Evolutionary conservation across 2,329 filamentous ascomycete genomes (phyloP).

Genomic region (Botryotinia narcissicola): DNA sequence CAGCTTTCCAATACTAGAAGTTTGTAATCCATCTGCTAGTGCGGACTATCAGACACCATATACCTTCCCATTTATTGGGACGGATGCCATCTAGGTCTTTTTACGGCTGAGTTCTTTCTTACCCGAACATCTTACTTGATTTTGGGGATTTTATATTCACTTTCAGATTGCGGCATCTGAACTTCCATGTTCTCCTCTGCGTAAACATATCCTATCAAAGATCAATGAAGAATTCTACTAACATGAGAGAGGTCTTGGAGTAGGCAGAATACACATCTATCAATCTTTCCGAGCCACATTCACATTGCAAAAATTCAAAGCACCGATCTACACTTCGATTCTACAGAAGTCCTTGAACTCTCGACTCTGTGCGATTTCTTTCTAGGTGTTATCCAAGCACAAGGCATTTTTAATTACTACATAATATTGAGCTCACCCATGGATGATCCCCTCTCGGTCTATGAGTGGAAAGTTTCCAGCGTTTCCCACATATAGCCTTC

Average conservation of each 20-base stretch:
- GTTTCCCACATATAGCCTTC: accelerated
- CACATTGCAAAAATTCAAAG: neutral
- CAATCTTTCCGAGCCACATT: accelerated
- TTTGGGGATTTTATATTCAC: neutral
- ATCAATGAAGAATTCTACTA: neutral
- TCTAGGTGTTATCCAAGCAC: accelerated
- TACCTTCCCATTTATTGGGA: neutral
- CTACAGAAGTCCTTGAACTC: neutral
- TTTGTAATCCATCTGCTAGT: neutral
- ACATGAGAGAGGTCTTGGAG: neutral
- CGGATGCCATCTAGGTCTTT: neutral
- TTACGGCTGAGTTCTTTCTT: neutral
- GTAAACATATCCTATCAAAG: neutral
- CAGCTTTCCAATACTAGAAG: neutral
- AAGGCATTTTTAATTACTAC: neutral
- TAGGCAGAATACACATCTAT: neutral
- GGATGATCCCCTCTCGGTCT: neutral
- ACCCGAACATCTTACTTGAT: neutral
- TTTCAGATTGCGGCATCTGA: neutral
- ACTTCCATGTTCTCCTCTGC: neutral
- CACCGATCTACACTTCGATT: neutral
- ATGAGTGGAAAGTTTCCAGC: accelerated
- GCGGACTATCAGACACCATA: neutral
- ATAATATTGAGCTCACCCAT: neutral
- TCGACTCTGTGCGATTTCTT: accelerated